These are phyloP conservation scores for Neurospora pannonica DNA, from an alignment of 495 filamentous ascomycete species.

Conservation along the genomic window DNA sequence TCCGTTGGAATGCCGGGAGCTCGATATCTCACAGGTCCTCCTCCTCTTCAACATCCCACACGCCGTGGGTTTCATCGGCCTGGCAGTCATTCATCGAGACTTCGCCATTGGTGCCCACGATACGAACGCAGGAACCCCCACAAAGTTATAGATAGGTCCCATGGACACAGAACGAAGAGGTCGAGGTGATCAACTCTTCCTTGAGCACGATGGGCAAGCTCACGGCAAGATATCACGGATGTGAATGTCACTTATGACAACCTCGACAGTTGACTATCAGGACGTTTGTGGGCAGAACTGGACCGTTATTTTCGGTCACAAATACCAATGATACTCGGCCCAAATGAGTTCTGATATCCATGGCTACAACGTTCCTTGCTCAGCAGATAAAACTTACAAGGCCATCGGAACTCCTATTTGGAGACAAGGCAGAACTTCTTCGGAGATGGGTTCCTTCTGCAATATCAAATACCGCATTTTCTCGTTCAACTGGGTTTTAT, in stretches of 20 bases:
- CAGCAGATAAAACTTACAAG: neutral
- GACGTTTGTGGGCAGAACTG: neutral
- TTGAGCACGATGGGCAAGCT: neutral
- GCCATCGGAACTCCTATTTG: neutral
- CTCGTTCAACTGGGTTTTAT: no score
- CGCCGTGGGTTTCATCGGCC: neutral
- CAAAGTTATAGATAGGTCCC: neutral
- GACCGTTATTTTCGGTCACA: neutral
- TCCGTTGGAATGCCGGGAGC: neutral
- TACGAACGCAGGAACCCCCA: neutral
- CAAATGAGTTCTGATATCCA: neutral
- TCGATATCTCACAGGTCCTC: neutral
- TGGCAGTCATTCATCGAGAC: neutral
- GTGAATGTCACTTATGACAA: neutral
- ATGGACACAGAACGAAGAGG: neutral
- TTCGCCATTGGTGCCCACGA: neutral
- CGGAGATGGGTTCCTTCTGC: neutral
- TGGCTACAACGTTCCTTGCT: neutral
- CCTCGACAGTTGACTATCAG: neutral
- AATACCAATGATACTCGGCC: neutral
- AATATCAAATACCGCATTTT: neutral
- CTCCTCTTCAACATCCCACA: neutral
- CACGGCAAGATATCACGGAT: neutral
- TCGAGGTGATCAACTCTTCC: neutral
- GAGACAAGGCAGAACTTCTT: neutral